Evolutionary conservation across 2,329 filamentous ascomycete species (phyloP), one percentile per base, ranked within the genome.

Genomic region (Nigrospora oryzae): DNA sequence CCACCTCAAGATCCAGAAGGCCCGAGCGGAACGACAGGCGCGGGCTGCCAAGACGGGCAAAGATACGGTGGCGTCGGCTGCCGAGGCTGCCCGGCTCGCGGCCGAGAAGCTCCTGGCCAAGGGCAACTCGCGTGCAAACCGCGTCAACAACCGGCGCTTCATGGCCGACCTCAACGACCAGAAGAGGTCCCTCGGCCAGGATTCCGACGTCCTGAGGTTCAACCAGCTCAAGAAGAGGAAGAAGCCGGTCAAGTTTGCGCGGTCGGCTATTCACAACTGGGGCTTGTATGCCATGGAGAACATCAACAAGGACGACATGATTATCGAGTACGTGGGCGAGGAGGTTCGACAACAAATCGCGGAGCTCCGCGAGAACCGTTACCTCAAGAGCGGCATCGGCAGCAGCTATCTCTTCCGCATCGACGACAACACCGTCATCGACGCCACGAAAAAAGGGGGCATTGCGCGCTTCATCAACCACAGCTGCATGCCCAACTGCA

Each of bases 201-300:
- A 95, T 53, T 88, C 89, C 44, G 91, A 96, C 57, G 89, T 93
- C 30, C 80, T 98, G 57, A 86, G 91, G 47, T 98, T 98, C 77
- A 98, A 98, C 66, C 93, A 97, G 70, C 82, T 98, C 47, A 96
- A 97, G 77, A 98, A 97, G 70, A 86, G 93, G 49, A 98, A 97
- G 81, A 98, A 98, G 74, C 90, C 91, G 2, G 93, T 98, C 63
- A 93, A 94, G 62, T 98, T 98, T 66, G 93, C 91, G 46, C 81
- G 93, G 38, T 98, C 93, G 43, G 93, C 93, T 38, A 98, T 98
- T 56, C 93, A 98, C 68, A 97, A 96, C 58, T 98, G 93, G 93
- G 93, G 93, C 28, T 70, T 98, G 28, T 98, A 98, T 61, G 90
- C 93, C 4, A 91, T 96, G 74, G 93, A 98, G 67, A 93, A 95